These are phyloP conservation scores for Tolypocladium capitatum DNA, from an alignment of 2,329 filamentous ascomycete species.

Conservation along the genomic window DNA sequence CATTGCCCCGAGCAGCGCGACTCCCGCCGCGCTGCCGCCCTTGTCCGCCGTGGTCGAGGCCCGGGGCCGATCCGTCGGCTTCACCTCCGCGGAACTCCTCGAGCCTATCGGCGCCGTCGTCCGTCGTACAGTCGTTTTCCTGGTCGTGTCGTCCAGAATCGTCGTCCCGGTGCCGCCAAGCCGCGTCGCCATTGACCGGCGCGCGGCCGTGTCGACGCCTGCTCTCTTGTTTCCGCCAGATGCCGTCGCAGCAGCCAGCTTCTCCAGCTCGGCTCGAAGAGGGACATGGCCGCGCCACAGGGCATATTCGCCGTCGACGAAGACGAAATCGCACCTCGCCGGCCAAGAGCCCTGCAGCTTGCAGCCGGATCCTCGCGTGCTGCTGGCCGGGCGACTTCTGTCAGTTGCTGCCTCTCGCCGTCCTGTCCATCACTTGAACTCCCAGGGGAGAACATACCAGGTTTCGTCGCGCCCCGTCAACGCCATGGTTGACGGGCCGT, in stretches of 20 bases:
- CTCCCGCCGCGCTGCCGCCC: neutral
- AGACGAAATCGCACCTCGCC: neutral
- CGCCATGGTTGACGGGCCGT: neutral
- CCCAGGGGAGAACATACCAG: neutral
- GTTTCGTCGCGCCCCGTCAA: neutral
- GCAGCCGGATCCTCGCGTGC: slow-evolving; percentile 1
- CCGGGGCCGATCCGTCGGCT: neutral
- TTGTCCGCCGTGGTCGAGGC: neutral
- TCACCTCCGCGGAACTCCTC: neutral
- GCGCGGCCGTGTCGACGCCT: neutral
- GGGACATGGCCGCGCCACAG: neutral
- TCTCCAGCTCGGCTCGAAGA: neutral
- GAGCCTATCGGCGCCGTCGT: neutral
- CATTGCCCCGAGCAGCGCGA: neutral
- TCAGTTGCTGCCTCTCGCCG: neutral
- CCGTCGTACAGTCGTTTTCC: neutral
- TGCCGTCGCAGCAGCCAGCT: neutral
- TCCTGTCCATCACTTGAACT: neutral
- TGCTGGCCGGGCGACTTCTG: neutral
- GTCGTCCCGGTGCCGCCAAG: neutral
- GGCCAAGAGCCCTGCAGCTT: neutral
- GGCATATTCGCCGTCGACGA: neutral
- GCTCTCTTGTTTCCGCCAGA: neutral
- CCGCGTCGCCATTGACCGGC: neutral
- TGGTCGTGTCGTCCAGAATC: neutral